Evolutionary conservation across 441 rosid genomes (phyloP).

Genomic region (Melastoma candidum): DNA sequence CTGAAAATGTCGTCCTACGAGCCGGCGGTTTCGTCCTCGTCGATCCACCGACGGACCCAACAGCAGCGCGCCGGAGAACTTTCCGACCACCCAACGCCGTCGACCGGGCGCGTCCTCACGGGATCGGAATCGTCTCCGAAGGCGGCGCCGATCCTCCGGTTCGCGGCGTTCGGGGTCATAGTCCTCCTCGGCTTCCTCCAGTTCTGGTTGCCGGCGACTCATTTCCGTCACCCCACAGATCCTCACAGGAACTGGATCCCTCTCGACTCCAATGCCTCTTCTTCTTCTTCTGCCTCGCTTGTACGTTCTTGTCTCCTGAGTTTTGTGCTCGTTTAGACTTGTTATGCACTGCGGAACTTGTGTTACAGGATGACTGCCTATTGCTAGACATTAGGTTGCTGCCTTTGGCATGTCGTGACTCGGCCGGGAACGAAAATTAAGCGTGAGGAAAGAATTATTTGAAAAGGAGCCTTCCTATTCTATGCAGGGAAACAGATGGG

Average conservation of each 20-base stretch:
- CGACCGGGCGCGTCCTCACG: not conserved
- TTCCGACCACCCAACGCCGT: not conserved
- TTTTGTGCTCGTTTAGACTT: not conserved
- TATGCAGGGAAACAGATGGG: conserved; percentile 6
- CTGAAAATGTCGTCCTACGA: not conserved
- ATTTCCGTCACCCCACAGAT: conserved; percentile 30
- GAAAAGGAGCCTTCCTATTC: not conserved
- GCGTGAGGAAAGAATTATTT: not conserved
- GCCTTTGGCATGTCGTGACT: not conserved
- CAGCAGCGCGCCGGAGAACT: not conserved
- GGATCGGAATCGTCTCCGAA: conserved; percentile 18
- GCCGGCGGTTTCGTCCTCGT: conserved; percentile 16
- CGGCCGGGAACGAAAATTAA: too few species aligned
- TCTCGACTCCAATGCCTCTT: conserved; percentile 1
- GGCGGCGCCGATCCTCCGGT: conserved; percentile 17
- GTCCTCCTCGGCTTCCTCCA: conserved; percentile 24
- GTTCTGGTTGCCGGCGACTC: conserved; percentile 32
- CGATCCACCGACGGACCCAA: conserved; percentile 19
- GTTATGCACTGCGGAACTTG: not conserved
- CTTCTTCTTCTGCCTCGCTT: conserved; percentile 5
- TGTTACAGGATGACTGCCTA: not conserved
- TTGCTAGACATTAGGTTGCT: not conserved
- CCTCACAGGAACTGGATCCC: conserved; percentile 34
- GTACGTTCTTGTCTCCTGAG: conserved; percentile 10
- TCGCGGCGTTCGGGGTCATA: conserved; percentile 22